Evolutionary conservation across 805 yeast species (phyloP).

Genomic region (Torulaspora franciscae): DNA sequence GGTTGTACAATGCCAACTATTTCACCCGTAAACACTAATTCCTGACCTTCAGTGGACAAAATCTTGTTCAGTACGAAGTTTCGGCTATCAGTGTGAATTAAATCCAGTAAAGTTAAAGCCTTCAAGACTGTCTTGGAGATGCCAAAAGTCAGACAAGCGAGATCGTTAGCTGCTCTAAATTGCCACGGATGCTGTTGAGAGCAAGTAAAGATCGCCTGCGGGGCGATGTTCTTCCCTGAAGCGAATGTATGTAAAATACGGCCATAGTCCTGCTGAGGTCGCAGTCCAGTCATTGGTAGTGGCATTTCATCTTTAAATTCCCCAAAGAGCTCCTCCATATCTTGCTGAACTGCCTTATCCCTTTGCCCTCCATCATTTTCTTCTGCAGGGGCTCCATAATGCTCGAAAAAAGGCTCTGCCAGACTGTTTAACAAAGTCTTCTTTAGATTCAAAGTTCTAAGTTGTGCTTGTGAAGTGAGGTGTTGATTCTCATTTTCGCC

Average conservation of each 20-base stretch:
- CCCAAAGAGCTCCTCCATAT: slow-evolving; percentile 22
- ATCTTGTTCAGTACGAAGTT: slow-evolving; percentile 60
- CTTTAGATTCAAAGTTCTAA: slow-evolving; percentile 19
- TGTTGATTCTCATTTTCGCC: slow-evolving; percentile 14
- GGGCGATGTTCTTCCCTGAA: slow-evolving; percentile 64
- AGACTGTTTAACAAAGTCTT: slow-evolving; percentile 31
- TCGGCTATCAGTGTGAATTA: slow-evolving; percentile 72
- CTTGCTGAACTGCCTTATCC: slow-evolving; percentile 33
- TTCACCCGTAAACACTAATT: slow-evolving; percentile 73
- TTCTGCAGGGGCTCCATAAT: slow-evolving; percentile 21
- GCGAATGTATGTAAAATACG: slow-evolving; percentile 60
- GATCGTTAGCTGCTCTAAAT: slow-evolving; percentile 79
- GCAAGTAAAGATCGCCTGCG: slow-evolving; percentile 84
- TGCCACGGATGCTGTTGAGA: slow-evolving; percentile 70
- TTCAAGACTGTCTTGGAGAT: slow-evolving; percentile 60
- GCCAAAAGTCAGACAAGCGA: slow-evolving; percentile 85
- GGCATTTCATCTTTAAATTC: slow-evolving; percentile 7
- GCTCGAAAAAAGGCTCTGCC: slow-evolving; percentile 36
- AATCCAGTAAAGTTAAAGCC: slow-evolving; percentile 63
- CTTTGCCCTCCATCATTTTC: slow-evolving; percentile 17
- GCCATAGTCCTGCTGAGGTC: slow-evolving; percentile 29
- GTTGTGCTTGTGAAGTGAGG: slow-evolving; percentile 5
- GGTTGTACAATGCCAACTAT: slow-evolving; percentile 73
- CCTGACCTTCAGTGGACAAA: slow-evolving; percentile 36
- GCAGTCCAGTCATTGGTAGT: slow-evolving; percentile 9